These are phyloP conservation scores for Pseudocercospora crystallina DNA, from an alignment of 2,329 filamentous ascomycete species.

Conservation along the genomic window DNA sequence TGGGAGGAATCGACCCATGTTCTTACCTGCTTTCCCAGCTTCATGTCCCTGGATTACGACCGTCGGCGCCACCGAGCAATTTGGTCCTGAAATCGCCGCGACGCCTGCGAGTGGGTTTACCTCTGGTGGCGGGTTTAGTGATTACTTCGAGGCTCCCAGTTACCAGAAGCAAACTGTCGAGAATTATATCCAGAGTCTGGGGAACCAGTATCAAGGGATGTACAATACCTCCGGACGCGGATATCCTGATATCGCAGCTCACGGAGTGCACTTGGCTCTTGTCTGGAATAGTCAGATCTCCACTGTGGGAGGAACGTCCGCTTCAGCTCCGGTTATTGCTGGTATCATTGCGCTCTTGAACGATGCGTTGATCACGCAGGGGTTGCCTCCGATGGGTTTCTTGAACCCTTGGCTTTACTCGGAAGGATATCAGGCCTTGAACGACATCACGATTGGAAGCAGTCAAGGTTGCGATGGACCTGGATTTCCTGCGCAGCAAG, in stretches of 20 bases:
- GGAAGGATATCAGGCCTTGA: constrained; percentile 48
- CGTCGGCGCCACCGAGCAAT: constrained; percentile 46
- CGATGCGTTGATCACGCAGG: constrained; percentile 55
- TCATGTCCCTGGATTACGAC: constrained; percentile 52
- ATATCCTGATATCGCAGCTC: constrained; percentile 51
- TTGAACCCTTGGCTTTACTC: constrained; percentile 62
- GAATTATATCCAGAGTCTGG: constrained; percentile 44
- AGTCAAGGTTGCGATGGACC: constrained; percentile 26
- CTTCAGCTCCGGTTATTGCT: constrained; percentile 59
- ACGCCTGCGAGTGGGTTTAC: constrained; percentile 51
- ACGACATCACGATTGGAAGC: constrained; percentile 45
- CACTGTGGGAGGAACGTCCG: constrained; percentile 50
- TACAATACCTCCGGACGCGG: constrained; percentile 48
- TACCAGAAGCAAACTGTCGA: constrained; percentile 46
- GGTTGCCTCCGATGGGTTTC: constrained; percentile 55
- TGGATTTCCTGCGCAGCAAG: constrained; percentile 31
- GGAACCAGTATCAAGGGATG: constrained; percentile 41
- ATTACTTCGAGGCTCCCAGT: constrained; percentile 44
- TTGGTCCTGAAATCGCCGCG: constrained; percentile 47
- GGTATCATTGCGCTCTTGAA: constrained; percentile 63
- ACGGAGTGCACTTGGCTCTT: constrained; percentile 45
- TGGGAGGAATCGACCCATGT: constrained; percentile 43
- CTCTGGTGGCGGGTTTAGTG: constrained; percentile 48
- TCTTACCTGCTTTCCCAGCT: constrained; percentile 48
- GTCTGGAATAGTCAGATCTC: constrained; percentile 42